phyloP scores from a whole-genome alignment of 441 rosid genomes.

The Erysimum cheiri region DNA sequence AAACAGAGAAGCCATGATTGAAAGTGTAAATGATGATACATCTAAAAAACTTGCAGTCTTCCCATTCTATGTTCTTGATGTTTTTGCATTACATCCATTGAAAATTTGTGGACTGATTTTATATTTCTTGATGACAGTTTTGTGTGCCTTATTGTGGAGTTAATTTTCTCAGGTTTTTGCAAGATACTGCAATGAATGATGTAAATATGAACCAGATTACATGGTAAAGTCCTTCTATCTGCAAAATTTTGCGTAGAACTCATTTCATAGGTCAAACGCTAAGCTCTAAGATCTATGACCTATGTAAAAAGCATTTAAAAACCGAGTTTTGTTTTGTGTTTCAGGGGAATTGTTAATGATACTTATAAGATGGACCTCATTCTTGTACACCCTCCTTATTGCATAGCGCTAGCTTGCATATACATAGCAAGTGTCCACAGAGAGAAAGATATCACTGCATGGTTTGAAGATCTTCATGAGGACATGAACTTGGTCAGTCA shows the following conservation, averaged over 20 bases:
- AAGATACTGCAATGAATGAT: conserved; percentile 80
- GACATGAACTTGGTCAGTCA: conserved; percentile 89
- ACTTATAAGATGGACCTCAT: conserved; percentile 96
- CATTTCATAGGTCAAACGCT: conserved; percentile 9
- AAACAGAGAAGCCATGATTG: not conserved
- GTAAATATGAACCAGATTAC: conserved; percentile 68
- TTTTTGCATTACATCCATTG: not conserved
- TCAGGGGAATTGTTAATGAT: conserved; percentile 91
- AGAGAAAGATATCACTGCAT: conserved; percentile 81
- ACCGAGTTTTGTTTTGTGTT: not conserved
- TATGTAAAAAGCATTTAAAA: not conserved
- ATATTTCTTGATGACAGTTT: not conserved
- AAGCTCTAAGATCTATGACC: not conserved
- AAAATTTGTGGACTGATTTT: not conserved
- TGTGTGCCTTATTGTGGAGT: not conserved
- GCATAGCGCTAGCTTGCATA: conserved; percentile 87
- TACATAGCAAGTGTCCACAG: conserved; percentile 75
- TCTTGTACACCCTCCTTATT: conserved; percentile 87
- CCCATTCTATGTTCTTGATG: not conserved
- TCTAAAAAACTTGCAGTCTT: conserved; percentile 2
- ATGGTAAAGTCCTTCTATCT: conserved; percentile 56
- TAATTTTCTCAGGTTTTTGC: conserved; percentile 61
- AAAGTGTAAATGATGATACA: not conserved
- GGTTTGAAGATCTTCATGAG: conserved; percentile 93
- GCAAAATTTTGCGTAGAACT: not conserved